These are phyloP conservation scores for Entamoeba dispar DNA, from an alignment of 208 protist genomes.

Conservation along the genomic window DNA sequence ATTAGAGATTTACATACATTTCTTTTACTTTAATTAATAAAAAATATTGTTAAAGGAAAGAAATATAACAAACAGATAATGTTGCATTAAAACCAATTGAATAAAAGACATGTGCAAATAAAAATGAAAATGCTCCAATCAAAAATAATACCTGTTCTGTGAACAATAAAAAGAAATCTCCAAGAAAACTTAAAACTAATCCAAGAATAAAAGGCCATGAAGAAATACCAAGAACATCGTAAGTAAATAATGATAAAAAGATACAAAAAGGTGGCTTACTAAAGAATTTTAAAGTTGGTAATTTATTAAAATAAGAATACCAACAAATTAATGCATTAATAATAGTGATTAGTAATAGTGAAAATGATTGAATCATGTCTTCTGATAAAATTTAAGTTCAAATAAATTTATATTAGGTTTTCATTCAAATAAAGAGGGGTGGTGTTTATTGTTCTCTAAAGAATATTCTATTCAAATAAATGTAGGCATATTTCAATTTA, in stretches of 20 bases:
- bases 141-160: not conserved
- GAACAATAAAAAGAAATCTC: not conserved
- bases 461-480: too few relatives aligned
- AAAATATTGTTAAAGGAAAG: not conserved
- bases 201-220: not conserved
- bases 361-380: not conserved
- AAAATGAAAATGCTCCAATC: not conserved
- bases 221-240: not conserved
- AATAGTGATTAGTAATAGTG: not conserved
- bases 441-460: too few relatives aligned
- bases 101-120: not conserved
- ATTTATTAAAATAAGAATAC: not conserved
- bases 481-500: too few relatives aligned
- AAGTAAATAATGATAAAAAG: not conserved
- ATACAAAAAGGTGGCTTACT: not conserved
- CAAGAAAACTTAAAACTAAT: not conserved
- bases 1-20: too few relatives aligned
- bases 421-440: too few relatives aligned
- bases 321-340: not conserved
- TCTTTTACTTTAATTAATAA: not conserved
- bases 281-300: not conserved
- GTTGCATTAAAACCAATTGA: not conserved
- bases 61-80: not conserved
- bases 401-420: too few relatives aligned
- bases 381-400: too few relatives aligned